Conservation (phyloP, 176 grass and related monocot species). For the Eleusine coracana region DNA sequence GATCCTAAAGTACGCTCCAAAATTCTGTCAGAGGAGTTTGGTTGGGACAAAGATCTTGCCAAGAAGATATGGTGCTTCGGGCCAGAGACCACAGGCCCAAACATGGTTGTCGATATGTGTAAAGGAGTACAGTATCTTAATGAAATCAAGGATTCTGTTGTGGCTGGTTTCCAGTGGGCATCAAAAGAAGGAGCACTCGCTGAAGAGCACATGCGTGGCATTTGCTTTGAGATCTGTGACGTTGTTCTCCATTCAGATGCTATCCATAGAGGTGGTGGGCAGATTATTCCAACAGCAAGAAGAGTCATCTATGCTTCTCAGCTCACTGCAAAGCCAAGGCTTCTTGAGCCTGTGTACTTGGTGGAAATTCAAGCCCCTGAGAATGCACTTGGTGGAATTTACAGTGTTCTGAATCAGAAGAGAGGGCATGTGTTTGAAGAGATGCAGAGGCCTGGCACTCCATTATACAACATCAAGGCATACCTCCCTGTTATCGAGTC, state of each 20-base stretch:
- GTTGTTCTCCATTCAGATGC: constrained; percentile 90
- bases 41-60: constrained; percentile 88
- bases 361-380: constrained; percentile 93
- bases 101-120: constrained; percentile 95
- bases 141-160: constrained; percentile 91
- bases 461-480: constrained; percentile 86
- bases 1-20: constrained; percentile 76
- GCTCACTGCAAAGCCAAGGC: constrained; percentile 76
- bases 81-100: constrained; percentile 80
- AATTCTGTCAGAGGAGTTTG: constrained; percentile 75
- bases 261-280: constrained; percentile 84
- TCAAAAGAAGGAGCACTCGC: constrained; percentile 80
- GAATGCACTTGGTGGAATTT: constrained; percentile 65
- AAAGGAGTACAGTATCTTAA: constrained; percentile 91
- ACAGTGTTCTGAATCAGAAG: constrained; percentile 75
- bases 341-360: constrained; percentile 80
- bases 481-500: constrained; percentile 72
- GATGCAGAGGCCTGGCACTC: constrained; percentile 63
- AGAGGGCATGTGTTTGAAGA: constrained; percentile 79
- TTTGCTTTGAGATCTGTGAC: constrained; percentile 83
- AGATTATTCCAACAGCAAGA: constrained; percentile 75
- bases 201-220: constrained; percentile 85
- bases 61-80: constrained; percentile 99
- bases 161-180: constrained; percentile 87
- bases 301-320: constrained; percentile 82